Evolutionary conservation across 2,329 filamentous ascomycete species (phyloP).

Genomic region (Pseudohalonectria lignicola): DNA sequence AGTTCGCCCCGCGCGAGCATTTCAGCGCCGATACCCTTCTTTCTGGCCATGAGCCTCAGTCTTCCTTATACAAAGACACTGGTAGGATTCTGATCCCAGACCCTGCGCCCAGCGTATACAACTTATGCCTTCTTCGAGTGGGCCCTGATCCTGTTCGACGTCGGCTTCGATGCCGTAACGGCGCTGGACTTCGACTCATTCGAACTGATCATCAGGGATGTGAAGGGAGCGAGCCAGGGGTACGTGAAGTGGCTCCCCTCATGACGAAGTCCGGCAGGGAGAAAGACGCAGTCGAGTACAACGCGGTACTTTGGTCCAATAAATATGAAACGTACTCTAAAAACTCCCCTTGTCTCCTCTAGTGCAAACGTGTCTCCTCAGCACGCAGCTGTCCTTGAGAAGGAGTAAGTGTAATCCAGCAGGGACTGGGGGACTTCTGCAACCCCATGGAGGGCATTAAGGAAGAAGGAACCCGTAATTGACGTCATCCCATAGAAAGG

Average conservation of each 20-base stretch:
- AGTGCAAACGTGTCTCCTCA: slow-evolving; percentile 37
- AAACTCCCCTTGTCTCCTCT: too few species aligned
- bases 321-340: slow-evolving; percentile 24
- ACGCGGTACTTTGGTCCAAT: slow-evolving; percentile 5
- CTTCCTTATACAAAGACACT: too few species aligned
- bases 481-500: too few species aligned
- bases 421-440: too few species aligned
- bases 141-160: slow-evolving; percentile 87
- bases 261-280: too few species aligned
- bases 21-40: neutral
- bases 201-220: slow-evolving; percentile 79
- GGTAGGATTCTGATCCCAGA: too few species aligned
- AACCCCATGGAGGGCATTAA: too few species aligned
- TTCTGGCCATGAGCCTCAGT: too few species aligned
- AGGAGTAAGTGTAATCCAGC: slow-evolving; percentile 40
- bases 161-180: slow-evolving; percentile 92
- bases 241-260: slow-evolving; percentile 89
- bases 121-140: slow-evolving; percentile 98
- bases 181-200: slow-evolving; percentile 83
- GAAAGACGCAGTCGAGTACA: too few species aligned
- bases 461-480: too few species aligned
- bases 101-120: slow-evolving; percentile 96
- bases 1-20: slow-evolving; percentile 19
- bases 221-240: slow-evolving; percentile 89
- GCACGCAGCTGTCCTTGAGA: slow-evolving; percentile 47